Evolutionary conservation across 495 filamentous ascomycete species (phyloP).

Genomic region (Viridothelium virens): DNA sequence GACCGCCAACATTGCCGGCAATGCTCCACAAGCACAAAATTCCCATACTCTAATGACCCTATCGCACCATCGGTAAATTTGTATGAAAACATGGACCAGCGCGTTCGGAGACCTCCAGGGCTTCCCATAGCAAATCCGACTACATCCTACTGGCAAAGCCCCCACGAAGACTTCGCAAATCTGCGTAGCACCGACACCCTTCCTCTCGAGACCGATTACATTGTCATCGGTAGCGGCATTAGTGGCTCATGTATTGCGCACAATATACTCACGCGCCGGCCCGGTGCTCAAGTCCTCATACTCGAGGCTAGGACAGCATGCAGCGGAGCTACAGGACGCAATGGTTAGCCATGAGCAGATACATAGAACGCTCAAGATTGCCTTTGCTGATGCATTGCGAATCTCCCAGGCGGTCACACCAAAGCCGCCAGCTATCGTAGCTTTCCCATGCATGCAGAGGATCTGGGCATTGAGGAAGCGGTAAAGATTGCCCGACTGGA

Average conservation of each 20-base stretch:
- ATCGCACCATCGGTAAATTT: background rate
- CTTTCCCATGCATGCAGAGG: conserved; percentile 40
- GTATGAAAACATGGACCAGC: conserved; percentile 20
- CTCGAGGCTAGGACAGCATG: conserved; percentile 52
- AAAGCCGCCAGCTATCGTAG: conserved; percentile 55
- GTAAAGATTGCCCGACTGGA: conserved; percentile 50
- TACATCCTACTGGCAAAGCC: conserved; percentile 62
- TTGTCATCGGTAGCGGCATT: conserved; percentile 66
- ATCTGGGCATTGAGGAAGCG: conserved; percentile 40
- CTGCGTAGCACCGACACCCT: conserved; percentile 42
- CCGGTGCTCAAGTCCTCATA: conserved; percentile 40
- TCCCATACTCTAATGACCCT: no score
- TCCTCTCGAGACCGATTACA: conserved; percentile 44
- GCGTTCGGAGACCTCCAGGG: conserved; percentile 15
- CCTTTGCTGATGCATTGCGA: conserved; percentile 8
- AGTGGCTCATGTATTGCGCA: conserved; percentile 56
- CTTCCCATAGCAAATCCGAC: conserved; percentile 48
- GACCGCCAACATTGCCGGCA: no score
- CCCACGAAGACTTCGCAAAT: conserved; percentile 50
- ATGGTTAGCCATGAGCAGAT: conserved; percentile 36
- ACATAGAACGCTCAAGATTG: background rate
- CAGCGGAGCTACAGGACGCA: conserved; percentile 54
- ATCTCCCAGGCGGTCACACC: conserved; percentile 46
- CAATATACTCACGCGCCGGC: conserved; percentile 41
- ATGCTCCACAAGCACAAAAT: no score